Percentiles rank a stretch among this genome's conserved stretches.
Conservation (phyloP, 805 yeast genomes). For the Candida chauliodis region DNA sequence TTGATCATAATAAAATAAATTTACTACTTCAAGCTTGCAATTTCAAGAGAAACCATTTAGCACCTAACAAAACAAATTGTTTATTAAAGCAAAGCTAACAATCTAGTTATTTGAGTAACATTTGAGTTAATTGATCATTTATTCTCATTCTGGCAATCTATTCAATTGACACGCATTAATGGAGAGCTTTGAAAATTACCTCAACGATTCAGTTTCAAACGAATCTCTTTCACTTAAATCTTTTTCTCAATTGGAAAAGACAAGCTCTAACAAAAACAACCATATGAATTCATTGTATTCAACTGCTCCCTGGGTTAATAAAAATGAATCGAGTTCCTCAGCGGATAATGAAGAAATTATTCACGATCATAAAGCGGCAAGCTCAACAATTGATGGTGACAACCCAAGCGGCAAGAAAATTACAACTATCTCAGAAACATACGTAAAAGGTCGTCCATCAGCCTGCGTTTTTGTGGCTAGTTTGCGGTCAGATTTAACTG, state of each 20-base stretch:
- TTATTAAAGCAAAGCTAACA: too few species aligned
- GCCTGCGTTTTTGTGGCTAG: slow-evolving; percentile 89
- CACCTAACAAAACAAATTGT: too few species aligned
- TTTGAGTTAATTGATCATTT: too few species aligned
- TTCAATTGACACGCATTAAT: slow-evolving; percentile 3
- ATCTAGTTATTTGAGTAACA: too few species aligned
- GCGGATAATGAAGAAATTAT: background rate
- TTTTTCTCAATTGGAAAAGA: slow-evolving; percentile 4
- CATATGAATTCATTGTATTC: slow-evolving; percentile 10
- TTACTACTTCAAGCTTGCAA: too few species aligned
- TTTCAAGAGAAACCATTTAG: too few species aligned
- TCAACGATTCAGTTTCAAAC: slow-evolving; percentile 4
- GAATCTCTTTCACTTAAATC: slow-evolving; percentile 6
- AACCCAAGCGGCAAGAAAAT: slow-evolving; percentile 2
- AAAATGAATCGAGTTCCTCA: slow-evolving; percentile 5
- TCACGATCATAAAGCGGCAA: background rate
- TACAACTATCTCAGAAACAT: background rate
- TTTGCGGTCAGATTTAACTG: slow-evolving; percentile 59
- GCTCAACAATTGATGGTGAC: background rate
- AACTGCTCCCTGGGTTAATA: slow-evolving; percentile 3
- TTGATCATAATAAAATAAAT: too few species aligned
- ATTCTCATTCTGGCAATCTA: too few species aligned
- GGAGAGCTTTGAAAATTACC: background rate
- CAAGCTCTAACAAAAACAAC: slow-evolving; percentile 5
- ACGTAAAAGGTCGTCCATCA: slow-evolving; percentile 62